A percentile compares a stretch with the other conserved stretches of the same genome.
phyloP scores from a whole-genome alignment of 306 rosid species.

The Albizia julibrissin region DNA sequence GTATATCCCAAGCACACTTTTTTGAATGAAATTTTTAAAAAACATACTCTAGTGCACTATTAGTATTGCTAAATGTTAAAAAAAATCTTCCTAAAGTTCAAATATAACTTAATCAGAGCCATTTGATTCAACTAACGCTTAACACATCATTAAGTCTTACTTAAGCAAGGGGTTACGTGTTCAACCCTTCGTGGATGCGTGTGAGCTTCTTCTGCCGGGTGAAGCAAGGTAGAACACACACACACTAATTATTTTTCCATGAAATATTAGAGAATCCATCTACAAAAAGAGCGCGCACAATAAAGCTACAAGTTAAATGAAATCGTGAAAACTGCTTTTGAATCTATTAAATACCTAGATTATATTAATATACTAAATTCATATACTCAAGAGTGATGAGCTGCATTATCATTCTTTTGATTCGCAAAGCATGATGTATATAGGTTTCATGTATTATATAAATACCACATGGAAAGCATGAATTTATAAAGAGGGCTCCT shows the following conservation, averaged over 20 bases:
- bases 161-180: too few relatives aligned
- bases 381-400: not conserved
- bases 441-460: not conserved
- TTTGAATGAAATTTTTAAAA: not conserved
- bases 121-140: too few relatives aligned
- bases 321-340: not conserved
- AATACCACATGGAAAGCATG: conserved; percentile 15
- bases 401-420: not conserved
- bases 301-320: not conserved
- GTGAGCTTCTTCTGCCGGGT: too few relatives aligned
- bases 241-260: not conserved
- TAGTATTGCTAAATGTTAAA: not conserved
- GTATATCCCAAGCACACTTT: not conserved
- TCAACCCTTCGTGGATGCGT: too few relatives aligned
- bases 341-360: not conserved
- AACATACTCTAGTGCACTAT: not conserved
- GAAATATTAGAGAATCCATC: not conserved
- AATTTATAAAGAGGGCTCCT: not conserved
- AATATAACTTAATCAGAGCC: too few relatives aligned
- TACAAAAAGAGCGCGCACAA: not conserved
- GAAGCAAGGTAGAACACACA: too few relatives aligned
- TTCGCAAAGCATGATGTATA: not conserved
- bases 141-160: too few relatives aligned
- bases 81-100: too few relatives aligned
- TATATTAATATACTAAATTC: not conserved